phyloP scores from a whole-genome alignment of 176 grass and related monocot species.

The Avena insularis region DNA sequence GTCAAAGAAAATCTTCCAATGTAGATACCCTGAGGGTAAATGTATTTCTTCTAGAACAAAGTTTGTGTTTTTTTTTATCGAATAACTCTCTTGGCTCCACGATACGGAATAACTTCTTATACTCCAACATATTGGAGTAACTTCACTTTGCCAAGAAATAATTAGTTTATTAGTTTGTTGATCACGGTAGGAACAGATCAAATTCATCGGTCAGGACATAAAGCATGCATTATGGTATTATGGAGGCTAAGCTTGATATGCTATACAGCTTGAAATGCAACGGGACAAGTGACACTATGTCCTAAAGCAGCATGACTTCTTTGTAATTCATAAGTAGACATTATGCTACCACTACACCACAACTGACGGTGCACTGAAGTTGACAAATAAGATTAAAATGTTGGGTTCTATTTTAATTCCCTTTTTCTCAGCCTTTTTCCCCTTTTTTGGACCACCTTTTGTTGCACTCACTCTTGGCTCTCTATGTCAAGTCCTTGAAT shows the following conservation, averaged over 20 bases:
- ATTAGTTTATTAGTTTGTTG: no score
- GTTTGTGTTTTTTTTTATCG: no score
- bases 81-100: no score
- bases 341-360: background rate
- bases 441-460: background rate
- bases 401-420: conserved; percentile 9
- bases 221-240: background rate
- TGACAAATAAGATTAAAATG: conserved; percentile 8
- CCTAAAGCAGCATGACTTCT: conserved; percentile 28
- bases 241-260: no score
- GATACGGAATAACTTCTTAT: no score
- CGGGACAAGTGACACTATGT: conserved; percentile 41
- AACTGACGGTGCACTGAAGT: conserved; percentile 23
- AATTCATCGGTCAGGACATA: conserved; percentile 21
- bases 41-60: no score
- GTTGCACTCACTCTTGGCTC: conserved; percentile 2
- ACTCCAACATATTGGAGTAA: no score
- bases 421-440: background rate
- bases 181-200: background rate
- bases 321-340: conserved; percentile 17
- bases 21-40: no score
- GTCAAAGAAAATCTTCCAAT: background rate
- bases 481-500: conserved; percentile 46
- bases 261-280: no score
- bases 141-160: background rate